These are phyloP conservation scores for Blastosporella zonata DNA, from an alignment of 1,284 basidiomycete genomes.

Conservation along the genomic window DNA sequence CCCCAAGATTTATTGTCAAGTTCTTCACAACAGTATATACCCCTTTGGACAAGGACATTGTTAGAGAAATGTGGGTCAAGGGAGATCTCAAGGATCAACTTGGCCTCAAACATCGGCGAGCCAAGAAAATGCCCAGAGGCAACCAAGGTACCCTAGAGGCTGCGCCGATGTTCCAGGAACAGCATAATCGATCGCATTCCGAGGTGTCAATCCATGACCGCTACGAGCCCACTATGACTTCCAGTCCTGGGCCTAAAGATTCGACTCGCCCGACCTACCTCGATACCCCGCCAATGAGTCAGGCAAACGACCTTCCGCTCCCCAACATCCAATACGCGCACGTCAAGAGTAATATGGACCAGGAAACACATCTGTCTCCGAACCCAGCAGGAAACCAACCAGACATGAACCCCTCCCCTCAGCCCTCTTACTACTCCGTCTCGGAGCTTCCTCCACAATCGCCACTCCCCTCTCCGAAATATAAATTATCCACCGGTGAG, in stretches of 20 bases:
- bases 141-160: slow-evolving; percentile 45
- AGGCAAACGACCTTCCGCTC: slow-evolving; percentile 25
- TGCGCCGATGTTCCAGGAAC: slow-evolving; percentile 65
- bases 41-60: slow-evolving; percentile 80
- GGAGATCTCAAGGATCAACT: slow-evolving; percentile 83
- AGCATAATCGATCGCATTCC: slow-evolving; percentile 61
- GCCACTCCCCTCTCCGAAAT: slow-evolving; percentile 52
- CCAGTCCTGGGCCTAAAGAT: slow-evolving; percentile 29
- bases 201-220: slow-evolving; percentile 44
- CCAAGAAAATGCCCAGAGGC: slow-evolving; percentile 37
- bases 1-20: slow-evolving; percentile 72
- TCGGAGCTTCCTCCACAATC: slow-evolving; percentile 63
- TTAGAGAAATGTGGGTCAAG: slow-evolving; percentile 86
- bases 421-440: slow-evolving; percentile 67
- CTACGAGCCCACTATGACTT: slow-evolving; percentile 45
- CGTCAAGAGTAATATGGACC: slow-evolving; percentile 16
- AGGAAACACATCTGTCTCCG: slow-evolving; percentile 26
- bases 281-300: slow-evolving; percentile 34
- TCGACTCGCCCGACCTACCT: slow-evolving; percentile 30
- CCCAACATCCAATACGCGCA: slow-evolving; percentile 26
- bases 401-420: slow-evolving; percentile 28
- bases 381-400: slow-evolving; percentile 18
- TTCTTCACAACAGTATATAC: slow-evolving; percentile 63
- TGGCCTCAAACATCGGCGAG: slow-evolving; percentile 64
- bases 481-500: slow-evolving; percentile 43